Evolutionary conservation across 768 basidiomycete genomes (phyloP), one percentile per base, ranked within the genome.

Genomic region (Lyophyllum semitale): DNA sequence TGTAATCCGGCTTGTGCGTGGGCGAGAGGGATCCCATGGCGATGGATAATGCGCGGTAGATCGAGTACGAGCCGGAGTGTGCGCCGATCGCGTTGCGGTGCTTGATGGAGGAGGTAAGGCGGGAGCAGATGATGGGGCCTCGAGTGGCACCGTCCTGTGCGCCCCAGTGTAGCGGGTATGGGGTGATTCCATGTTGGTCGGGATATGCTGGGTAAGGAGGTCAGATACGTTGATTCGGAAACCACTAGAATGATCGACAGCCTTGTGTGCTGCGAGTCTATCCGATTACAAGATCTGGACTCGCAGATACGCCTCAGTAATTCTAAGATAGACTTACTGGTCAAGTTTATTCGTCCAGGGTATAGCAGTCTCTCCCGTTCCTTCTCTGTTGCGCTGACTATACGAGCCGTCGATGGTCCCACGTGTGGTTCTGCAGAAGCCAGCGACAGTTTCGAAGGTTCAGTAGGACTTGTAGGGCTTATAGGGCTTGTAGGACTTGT

Each of bases 61-160:
- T 95, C 13, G 91, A 93, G 72, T 98, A 98, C 1, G 89, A 91
- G 6, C 96, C 95, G 0, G 87, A 88, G 68, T 97, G 95, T 0
- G 96, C 95, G 9, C 96, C 95, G 66, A 98, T 83, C 23, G 95
- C 91, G 70, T 98, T 98, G 43, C 96, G 88, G 50, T 86, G 82
- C 73, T 95, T 95, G 77, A 96, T 89, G 27, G 88, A 87, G 12
- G 81, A 80, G 0, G 89, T 83, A 20, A 95, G 86, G 23, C 95
- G 89, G 1, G 91, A 94, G 67, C 91, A 93, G 54, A 98, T 83
- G 58, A 98, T 79, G 2, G 95, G 93, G 0, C 96, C 96, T 20
- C 95, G 91, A 7, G 77, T 72, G 7, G 66, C 57, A 20, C 91
- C 78, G 42, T 84, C 77, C 2, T 77, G 25, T 0, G 88, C 90